A percentile compares a stretch with the other conserved stretches of the same genome.
These are phyloP conservation scores for Phytophthora quininea DNA, from an alignment of 352 stramenopile species.

Conservation along the genomic window DNA sequence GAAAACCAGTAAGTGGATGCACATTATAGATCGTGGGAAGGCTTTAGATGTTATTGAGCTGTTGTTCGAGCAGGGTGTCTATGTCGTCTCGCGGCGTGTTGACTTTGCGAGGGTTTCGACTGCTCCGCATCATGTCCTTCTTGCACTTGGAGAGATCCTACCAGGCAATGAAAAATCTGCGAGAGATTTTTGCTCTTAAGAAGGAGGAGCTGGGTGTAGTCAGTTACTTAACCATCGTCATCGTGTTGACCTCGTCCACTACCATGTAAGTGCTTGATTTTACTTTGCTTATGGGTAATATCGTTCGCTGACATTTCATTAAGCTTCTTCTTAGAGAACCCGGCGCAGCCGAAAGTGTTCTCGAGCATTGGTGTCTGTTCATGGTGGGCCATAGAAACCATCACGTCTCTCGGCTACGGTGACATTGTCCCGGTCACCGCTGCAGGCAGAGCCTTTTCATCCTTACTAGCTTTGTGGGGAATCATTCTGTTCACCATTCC, in stretches of 20 bases:
- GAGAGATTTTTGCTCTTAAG: conserved; percentile 77
- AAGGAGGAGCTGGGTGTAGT: conserved; percentile 80
- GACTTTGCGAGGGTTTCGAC: conserved; percentile 70
- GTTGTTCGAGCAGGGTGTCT: conserved; percentile 26
- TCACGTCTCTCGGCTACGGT: conserved; percentile 87
- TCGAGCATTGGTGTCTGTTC: conserved; percentile 77
- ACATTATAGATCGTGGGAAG: background rate
- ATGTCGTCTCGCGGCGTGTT: conserved; percentile 58
- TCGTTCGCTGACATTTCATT: background rate
- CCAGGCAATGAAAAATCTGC: conserved; percentile 76
- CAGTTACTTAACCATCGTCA: conserved; percentile 79
- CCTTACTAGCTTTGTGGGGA: conserved; percentile 79
- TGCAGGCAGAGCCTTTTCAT: conserved; percentile 72
- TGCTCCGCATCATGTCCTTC: conserved; percentile 85
- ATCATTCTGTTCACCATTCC: conserved; percentile 89
- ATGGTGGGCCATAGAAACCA: conserved; percentile 85
- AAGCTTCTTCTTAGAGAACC: conserved; percentile 85
- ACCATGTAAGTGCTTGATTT: conserved; percentile 65
- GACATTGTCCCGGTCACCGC: conserved; percentile 84
- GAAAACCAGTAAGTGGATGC: conserved; percentile 56
- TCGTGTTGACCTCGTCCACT: conserved; percentile 83
- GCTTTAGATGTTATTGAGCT: background rate
- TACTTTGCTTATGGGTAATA: background rate
- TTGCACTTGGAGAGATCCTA: conserved; percentile 81
- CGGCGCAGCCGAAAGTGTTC: conserved; percentile 74